Percentiles rank a stretch among this genome's conserved stretches.
Evolutionary conservation across 1,284 basidiomycete species (phyloP).

Genomic region (Xerocomus amazonicus): DNA sequence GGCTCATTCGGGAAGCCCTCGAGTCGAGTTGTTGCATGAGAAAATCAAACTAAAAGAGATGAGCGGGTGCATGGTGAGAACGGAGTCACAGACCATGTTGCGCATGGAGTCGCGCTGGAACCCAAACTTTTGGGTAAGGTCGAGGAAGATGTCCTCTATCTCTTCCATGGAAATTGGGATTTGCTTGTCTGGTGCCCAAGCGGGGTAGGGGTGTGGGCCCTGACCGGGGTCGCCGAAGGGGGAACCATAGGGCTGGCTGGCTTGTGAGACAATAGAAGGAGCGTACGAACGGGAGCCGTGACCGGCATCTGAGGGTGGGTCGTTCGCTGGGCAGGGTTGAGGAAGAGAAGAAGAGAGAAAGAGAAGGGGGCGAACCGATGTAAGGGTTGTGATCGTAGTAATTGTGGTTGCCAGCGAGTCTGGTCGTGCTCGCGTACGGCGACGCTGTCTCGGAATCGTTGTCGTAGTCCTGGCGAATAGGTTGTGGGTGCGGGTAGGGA

Average conservation of each 20-base stretch:
- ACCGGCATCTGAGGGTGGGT: slow-evolving; percentile 43
- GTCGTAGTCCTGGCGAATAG: slow-evolving; percentile 36
- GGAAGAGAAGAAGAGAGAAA: slow-evolving; percentile 4
- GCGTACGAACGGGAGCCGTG: slow-evolving; percentile 45
- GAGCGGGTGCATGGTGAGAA: slow-evolving; percentile 1
- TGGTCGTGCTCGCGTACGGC: slow-evolving; percentile 32
- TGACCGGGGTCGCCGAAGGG: slow-evolving; percentile 59
- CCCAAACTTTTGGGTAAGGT: slow-evolving; percentile 98
- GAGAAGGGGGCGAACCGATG: slow-evolving; percentile 12
- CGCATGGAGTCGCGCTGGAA: slow-evolving; percentile 94
- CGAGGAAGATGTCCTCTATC: slow-evolving; percentile 98
- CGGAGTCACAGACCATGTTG: slow-evolving; percentile 66
- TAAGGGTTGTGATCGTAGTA: slow-evolving; percentile 26
- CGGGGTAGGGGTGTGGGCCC: slow-evolving; percentile 81
- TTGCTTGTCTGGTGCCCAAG: slow-evolving; percentile 91
- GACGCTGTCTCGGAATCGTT: slow-evolving; percentile 30
- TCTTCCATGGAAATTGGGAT: slow-evolving; percentile 98
- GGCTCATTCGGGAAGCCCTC: slow-evolving; percentile 96
- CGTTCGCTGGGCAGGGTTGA: slow-evolving; percentile 32
- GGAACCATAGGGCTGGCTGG: slow-evolving; percentile 52
- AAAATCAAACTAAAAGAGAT: slow-evolving; percentile 79
- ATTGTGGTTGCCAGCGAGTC: slow-evolving; percentile 30
- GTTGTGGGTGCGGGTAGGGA: slow-evolving; percentile 27
- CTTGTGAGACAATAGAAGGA: slow-evolving; percentile 55
- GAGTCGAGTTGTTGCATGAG: slow-evolving; percentile 98